Percentiles rank a stretch among this genome's conserved stretches.
phyloP scores from a whole-genome alignment of 768 basidiomycete genomes.

The Cystobasidium tubakii region DNA sequence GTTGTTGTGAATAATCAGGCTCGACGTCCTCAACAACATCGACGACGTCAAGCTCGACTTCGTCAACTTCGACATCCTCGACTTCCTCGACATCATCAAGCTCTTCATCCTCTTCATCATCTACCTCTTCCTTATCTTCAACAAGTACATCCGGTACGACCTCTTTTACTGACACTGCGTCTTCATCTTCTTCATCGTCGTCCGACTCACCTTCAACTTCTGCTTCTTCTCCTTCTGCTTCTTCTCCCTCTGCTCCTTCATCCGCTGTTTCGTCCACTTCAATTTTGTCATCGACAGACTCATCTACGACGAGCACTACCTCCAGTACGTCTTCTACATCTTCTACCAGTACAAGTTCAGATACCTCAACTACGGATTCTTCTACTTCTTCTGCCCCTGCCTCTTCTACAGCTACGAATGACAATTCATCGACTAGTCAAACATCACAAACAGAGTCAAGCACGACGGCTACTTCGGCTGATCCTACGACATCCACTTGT shows the following conservation, averaged over 20 bases:
- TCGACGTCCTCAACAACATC: constrained; percentile 3
- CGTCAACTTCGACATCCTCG: not conserved
- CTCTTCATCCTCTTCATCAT: constrained; percentile 5
- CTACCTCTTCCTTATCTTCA: not conserved
- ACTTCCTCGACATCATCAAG: not conserved
- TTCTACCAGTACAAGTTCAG: not conserved
- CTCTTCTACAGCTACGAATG: not conserved
- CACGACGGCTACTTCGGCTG: constrained; percentile 3
- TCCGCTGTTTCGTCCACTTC: not conserved
- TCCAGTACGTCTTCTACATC: constrained; percentile 30
- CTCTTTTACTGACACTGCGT: constrained; percentile 5
- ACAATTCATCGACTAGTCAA: not conserved
- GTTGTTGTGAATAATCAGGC: not conserved
- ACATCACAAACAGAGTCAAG: not conserved
- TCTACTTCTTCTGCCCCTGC: not conserved
- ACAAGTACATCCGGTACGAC: constrained; percentile 3
- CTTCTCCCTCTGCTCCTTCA: too few relatives aligned
- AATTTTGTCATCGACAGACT: not conserved
- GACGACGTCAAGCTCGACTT: not conserved
- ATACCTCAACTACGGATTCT: constrained; percentile 13
- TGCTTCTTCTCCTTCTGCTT: not conserved
- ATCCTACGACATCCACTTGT: not conserved
- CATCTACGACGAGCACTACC: constrained; percentile 16
- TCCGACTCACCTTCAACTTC: constrained; percentile 15
- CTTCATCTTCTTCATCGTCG: not conserved